Evolutionary conservation across 345 rosid species (phyloP).

Genomic region (Rhizophora apiculata): DNA sequence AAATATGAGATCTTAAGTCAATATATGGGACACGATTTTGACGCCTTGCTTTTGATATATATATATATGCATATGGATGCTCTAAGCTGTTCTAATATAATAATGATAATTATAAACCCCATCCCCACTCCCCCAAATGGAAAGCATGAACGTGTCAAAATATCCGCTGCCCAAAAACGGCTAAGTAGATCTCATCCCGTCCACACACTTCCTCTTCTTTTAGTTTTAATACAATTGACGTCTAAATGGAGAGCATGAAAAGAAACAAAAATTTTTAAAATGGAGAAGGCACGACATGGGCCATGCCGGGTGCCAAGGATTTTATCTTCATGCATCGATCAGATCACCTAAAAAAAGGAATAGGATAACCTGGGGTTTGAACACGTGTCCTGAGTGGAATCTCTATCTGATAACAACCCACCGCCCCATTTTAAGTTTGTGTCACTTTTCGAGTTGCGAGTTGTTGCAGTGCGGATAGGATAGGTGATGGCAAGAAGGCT

Average conservation of each 20-base stretch:
- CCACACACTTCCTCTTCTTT: not conserved
- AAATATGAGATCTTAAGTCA: too few relatives aligned
- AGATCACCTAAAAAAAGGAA: not conserved
- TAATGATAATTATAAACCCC: too few relatives aligned
- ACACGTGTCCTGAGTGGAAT: not conserved
- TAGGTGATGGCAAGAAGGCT: not conserved
- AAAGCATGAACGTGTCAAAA: not conserved
- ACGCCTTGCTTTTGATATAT: too few relatives aligned
- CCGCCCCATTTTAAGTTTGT: not conserved
- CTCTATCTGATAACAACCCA: not conserved
- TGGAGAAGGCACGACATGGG: not conserved
- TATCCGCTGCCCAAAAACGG: not conserved
- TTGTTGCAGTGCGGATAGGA: not conserved
- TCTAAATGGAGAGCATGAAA: not conserved
- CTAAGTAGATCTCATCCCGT: not conserved
- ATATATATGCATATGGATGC: too few relatives aligned
- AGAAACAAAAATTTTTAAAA: not conserved
- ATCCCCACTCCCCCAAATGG: too few relatives aligned
- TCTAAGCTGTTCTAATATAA: too few relatives aligned
- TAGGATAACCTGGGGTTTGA: not conserved
- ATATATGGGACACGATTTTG: too few relatives aligned
- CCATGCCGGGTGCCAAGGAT: not conserved
- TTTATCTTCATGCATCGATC: not conserved
- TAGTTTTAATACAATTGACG: too few relatives aligned
- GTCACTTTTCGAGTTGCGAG: not conserved